Conservation (phyloP, 106 monocot species). For the Ottelia alismoides region DNA sequence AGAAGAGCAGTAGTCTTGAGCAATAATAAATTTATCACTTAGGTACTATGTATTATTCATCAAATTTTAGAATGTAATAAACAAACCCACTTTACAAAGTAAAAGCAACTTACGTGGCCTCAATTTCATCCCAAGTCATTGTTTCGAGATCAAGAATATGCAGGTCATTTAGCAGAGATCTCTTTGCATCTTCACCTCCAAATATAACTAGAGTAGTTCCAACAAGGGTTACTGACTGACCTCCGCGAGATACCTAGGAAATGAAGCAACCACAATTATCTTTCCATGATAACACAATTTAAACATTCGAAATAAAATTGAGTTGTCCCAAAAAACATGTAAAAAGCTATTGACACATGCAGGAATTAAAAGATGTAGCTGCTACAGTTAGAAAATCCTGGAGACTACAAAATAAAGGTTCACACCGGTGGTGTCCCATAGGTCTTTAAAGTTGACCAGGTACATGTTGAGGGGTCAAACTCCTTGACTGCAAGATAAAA, state of each 20-base stretch:
- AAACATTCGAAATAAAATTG: no score
- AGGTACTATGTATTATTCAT: not conserved
- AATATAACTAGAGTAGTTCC: conserved; percentile 85
- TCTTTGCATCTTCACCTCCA: conserved; percentile 98
- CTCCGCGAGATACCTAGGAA: conserved; percentile 84
- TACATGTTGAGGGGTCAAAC: conserved; percentile 77
- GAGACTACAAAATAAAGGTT: not conserved
- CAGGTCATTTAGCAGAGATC: conserved; percentile 89
- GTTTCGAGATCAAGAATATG: conserved; percentile 98
- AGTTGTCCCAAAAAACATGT: no score
- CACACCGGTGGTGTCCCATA: conserved; percentile 94
- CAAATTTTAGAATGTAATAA: not conserved
- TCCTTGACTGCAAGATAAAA: conserved; percentile 66
- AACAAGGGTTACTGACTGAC: conserved; percentile 90
- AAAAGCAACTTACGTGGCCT: conserved; percentile 65
- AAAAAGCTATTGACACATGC: no score
- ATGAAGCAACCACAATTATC: no score
- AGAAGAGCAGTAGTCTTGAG: no score
- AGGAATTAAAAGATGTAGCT: no score
- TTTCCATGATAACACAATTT: no score
- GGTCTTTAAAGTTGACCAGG: conserved; percentile 80
- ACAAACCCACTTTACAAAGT: not conserved
- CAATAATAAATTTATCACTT: no score
- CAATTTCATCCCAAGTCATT: conserved; percentile 99
- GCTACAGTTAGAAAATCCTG: not conserved